Base-by-base conservation (phyloP, 2,329 filamentous ascomycete genomes). In the Helminthosporium solani region DNA sequence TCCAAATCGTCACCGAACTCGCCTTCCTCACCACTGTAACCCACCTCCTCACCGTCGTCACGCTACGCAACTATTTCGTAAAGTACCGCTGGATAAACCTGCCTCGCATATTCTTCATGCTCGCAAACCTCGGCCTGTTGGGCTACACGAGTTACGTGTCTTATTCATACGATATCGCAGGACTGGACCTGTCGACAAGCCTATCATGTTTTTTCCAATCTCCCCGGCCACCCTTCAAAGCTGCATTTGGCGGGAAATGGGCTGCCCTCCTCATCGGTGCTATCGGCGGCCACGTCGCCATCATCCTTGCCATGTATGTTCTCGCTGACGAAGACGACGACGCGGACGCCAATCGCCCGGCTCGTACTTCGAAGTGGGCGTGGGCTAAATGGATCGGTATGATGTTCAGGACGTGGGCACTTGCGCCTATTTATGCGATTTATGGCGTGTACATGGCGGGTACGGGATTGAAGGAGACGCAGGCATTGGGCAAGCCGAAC, bases 71-170 rank as follows among this genome's bases (percentile, higher is more conserved):
- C 28, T 67, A 65, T 45, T 67, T 67, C 34, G 63, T 67, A 7
- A 57, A 58, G 19, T 54, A 67, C 40, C 52, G 47, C 19, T 67
- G 63, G 63, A 63, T 65, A 40, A 65, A 65, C 21, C 42, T 67
- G 3, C 63, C 63, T 2, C 57, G 63, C 2, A 59, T 67, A 23
- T 56, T 64, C 52, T 64, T 64, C 47, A 67, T 67, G 63, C 30
- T 63, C 14, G 57, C 47, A 4, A 67, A 67, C 25, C 56, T 67
- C 4, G 63, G 45, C 3, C 34, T 37, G 6, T 16, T 66, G 1
- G 60, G 61, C 0, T 66, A 66, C 41, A 66, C 63, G 5, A 63
- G 59, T 3, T 66, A 60, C 38, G 48, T 66, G 18, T 51, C 60
- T 2, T 66, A 65, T 37, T 61, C 60, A 7, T 65, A 66, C 40